Percentiles rank a stretch among this genome's conserved stretches.
Conservation (phyloP, 257 asterid genomes). For the Fraxinus americana region DNA sequence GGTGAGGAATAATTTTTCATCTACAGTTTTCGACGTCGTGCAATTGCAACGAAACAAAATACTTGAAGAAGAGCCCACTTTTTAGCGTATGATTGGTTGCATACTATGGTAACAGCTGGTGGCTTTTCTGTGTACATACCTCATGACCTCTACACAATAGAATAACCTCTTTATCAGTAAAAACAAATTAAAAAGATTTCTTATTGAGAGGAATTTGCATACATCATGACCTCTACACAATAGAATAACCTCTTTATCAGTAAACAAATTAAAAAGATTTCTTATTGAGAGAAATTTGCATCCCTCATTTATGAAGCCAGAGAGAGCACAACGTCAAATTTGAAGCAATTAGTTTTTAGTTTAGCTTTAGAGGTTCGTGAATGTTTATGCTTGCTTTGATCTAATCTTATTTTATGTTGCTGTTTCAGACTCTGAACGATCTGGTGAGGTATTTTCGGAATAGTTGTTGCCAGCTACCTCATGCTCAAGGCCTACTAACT, state of each 20-base stretch:
- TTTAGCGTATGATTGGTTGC: background rate
- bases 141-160: background rate
- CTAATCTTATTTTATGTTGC: slow-evolving; percentile 16
- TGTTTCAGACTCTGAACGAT: slow-evolving; percentile 72
- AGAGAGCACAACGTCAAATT: background rate
- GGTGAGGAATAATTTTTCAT: slow-evolving; percentile 42
- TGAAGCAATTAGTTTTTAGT: background rate
- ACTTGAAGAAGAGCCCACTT: background rate
- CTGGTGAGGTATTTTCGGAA: slow-evolving; percentile 54
- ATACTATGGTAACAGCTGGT: too few relatives aligned
- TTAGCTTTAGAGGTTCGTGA: background rate
- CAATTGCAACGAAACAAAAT: background rate
- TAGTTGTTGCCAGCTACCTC: slow-evolving; percentile 65
- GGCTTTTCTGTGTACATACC: too few relatives aligned
- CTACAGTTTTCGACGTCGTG: background rate
- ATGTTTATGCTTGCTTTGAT: slow-evolving; percentile 19
- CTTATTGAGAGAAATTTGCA: background rate
- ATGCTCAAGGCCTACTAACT: slow-evolving; percentile 59
- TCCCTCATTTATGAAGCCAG: background rate
- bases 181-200: too few relatives aligned
- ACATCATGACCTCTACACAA: too few relatives aligned
- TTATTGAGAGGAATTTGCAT: too few relatives aligned
- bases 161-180: background rate
- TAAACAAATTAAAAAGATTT: background rate
- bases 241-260: too few relatives aligned